These are phyloP conservation scores for Penicillium flavigenum DNA, from an alignment of 495 filamentous ascomycete genomes.

Conservation along the genomic window DNA sequence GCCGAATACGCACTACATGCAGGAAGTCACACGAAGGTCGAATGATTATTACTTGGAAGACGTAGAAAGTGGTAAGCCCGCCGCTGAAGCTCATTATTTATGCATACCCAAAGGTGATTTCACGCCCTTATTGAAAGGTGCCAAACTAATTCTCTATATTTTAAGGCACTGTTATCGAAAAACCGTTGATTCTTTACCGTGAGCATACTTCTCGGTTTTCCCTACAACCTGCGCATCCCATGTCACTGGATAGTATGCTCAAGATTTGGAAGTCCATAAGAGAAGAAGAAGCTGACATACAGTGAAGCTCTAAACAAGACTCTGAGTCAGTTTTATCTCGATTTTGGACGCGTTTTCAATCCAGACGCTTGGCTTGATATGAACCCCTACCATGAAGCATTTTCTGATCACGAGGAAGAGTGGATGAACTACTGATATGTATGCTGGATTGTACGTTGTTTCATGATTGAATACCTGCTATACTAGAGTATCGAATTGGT, in stretches of 20 bases:
- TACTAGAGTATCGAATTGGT: neutral
- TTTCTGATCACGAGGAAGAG: neutral
- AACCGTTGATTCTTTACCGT: slow-evolving; percentile 13
- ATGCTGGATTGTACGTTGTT: neutral
- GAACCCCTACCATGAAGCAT: neutral
- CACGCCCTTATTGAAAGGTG: neutral
- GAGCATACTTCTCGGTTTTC: slow-evolving; percentile 8
- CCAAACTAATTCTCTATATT: slow-evolving; percentile 4
- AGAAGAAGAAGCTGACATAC: neutral
- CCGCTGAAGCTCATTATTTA: slow-evolving; percentile 12
- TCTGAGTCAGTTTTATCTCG: neutral
- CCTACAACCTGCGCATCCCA: slow-evolving; percentile 11
- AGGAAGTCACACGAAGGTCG: neutral
- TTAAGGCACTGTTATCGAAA: slow-evolving; percentile 6
- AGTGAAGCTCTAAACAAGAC: neutral
- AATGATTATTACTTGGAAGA: neutral
- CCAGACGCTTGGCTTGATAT: neutral
- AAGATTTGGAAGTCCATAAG: neutral
- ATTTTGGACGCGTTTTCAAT: neutral
- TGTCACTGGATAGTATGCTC: slow-evolving; percentile 10
- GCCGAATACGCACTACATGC: neutral
- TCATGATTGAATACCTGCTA: neutral
- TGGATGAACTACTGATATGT: neutral
- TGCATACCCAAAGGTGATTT: slow-evolving; percentile 11
- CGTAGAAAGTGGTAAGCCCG: neutral